Percentiles rank a stretch among this genome's conserved stretches.
phyloP scores from a whole-genome alignment of 2,329 filamentous ascomycete genomes.

The Diaporthe batatas region DNA sequence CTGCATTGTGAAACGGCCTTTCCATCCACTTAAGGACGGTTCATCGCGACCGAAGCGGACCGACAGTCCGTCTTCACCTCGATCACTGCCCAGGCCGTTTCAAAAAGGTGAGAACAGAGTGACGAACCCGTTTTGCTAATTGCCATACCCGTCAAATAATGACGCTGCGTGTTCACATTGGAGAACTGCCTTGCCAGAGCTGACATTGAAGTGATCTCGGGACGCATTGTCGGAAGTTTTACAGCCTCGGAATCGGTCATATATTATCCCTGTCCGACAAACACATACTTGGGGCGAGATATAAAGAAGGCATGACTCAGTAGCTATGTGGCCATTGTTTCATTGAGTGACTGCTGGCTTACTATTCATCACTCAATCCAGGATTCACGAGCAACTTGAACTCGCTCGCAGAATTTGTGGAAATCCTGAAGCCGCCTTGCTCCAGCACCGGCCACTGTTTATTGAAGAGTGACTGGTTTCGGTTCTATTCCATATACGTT shows the following conservation, averaged over 20 bases:
- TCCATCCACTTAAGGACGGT: constrained; percentile 2
- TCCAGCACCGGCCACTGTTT: constrained; percentile 10
- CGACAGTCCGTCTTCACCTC: not conserved
- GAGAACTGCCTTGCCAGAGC: not conserved
- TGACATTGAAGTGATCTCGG: not conserved
- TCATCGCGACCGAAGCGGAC: not conserved
- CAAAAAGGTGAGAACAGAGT: not conserved
- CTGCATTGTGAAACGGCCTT: constrained; percentile 29
- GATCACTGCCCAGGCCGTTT: not conserved
- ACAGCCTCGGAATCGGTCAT: not conserved
- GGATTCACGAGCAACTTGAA: not conserved
- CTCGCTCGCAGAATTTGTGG: not conserved
- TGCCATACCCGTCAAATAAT: not conserved
- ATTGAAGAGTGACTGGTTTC: constrained; percentile 19
- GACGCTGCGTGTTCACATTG: not conserved
- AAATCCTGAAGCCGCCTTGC: not conserved
- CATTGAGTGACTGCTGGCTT: not conserved
- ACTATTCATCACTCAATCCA: not conserved
- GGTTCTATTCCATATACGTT: too few species aligned
- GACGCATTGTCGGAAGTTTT: not conserved
- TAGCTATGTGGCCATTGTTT: not conserved
- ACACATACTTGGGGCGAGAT: too few species aligned
- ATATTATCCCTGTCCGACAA: not conserved
- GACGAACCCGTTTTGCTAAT: not conserved
- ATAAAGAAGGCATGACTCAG: too few species aligned